phyloP scores from a whole-genome alignment of 2,329 filamentous ascomycete species.

The Dothiorella sarmentorum region DNA sequence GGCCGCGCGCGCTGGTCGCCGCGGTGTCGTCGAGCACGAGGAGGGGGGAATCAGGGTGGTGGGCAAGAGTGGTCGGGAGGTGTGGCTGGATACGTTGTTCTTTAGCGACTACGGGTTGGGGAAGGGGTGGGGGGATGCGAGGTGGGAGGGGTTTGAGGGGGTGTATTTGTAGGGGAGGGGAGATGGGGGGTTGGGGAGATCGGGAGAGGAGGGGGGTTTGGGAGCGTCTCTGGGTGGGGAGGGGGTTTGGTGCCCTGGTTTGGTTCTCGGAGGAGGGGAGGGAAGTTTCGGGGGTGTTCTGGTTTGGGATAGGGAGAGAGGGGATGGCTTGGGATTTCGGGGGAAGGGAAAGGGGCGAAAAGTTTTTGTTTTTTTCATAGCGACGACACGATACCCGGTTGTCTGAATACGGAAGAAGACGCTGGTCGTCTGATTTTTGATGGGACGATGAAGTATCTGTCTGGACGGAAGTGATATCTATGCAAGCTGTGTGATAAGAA shows the following conservation, averaged over 20 bases:
- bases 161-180: background rate
- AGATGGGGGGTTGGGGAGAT: background rate
- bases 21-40: background rate
- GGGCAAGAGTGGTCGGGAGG: background rate
- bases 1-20: background rate
- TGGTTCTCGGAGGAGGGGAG: too few relatives aligned
- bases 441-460: too few relatives aligned
- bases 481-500: too few relatives aligned
- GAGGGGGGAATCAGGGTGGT: background rate
- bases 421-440: background rate
- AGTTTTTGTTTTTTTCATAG: background rate
- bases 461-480: background rate
- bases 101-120: background rate
- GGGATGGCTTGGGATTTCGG: too few relatives aligned
- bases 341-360: too few relatives aligned
- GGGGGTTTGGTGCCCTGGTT: background rate
- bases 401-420: background rate
- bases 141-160: conserved; percentile 8
- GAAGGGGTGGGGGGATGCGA: background rate
- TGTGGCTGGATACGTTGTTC: background rate
- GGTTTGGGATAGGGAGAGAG: too few relatives aligned
- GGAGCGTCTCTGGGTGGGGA: too few relatives aligned
- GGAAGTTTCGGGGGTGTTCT: too few relatives aligned
- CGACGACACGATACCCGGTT: background rate
- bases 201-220: background rate